These are phyloP conservation scores for Hortiboletus campestris DNA, from an alignment of 768 basidiomycete genomes.

Conservation along the genomic window DNA sequence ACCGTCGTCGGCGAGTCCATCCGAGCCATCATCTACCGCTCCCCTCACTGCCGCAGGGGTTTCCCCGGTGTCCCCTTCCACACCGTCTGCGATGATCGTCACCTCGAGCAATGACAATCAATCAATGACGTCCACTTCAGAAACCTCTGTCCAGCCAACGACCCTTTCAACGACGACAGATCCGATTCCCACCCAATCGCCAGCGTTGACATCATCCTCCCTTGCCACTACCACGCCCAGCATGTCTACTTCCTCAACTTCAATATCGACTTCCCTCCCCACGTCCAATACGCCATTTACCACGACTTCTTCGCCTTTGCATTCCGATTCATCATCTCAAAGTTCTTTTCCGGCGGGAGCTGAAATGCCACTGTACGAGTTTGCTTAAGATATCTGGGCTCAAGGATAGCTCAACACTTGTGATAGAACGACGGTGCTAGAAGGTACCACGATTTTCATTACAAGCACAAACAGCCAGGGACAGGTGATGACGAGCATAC, in stretches of 20 bases:
- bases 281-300: slow-evolving; percentile 14
- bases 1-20: slow-evolving; percentile 15
- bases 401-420: slow-evolving; percentile 11
- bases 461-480: slow-evolving; percentile 62
- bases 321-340: slow-evolving; percentile 7
- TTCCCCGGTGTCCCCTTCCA: slow-evolving; percentile 9
- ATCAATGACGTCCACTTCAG: slow-evolving; percentile 18
- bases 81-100: slow-evolving; percentile 16
- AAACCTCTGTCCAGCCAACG: slow-evolving; percentile 22
- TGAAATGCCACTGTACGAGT: slow-evolving; percentile 26
- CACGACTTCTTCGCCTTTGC: slow-evolving; percentile 4
- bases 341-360: not conserved
- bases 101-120: slow-evolving; percentile 15
- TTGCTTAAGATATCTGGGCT: slow-evolving; percentile 9
- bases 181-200: slow-evolving; percentile 1
- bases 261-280: slow-evolving; percentile 15
- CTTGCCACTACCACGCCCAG: slow-evolving; percentile 1
- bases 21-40: slow-evolving; percentile 6
- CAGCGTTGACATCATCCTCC: slow-evolving; percentile 13
- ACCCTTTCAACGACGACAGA: slow-evolving; percentile 17
- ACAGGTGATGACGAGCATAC: slow-evolving; percentile 46
- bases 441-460: slow-evolving; percentile 49
- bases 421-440: slow-evolving; percentile 49
- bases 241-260: slow-evolving; percentile 13
- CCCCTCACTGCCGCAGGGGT: slow-evolving; percentile 6